A percentile compares a stretch with the other conserved stretches of the same genome.
Conservation (phyloP, 2,329 filamentous ascomycete species). For the Daldinia sp. region DNA sequence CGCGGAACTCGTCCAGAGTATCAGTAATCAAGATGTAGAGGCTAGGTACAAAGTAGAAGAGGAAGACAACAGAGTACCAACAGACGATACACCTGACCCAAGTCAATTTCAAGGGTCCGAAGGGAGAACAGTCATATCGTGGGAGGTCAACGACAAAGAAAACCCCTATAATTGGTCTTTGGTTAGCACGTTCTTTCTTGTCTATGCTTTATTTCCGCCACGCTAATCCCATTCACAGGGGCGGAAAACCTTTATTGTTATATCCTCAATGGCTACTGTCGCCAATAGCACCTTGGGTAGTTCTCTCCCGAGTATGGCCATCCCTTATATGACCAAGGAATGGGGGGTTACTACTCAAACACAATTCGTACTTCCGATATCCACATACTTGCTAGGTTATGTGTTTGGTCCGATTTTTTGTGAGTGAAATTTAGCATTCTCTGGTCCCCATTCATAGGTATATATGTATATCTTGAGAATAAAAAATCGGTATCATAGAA, state of each 20-base stretch:
- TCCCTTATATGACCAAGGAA: slow-evolving; percentile 63
- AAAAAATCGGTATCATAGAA: not conserved
- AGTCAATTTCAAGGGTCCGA: slow-evolving; percentile 31
- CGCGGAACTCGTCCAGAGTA: slow-evolving; percentile 39
- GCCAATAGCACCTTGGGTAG: slow-evolving; percentile 74
- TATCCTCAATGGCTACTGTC: slow-evolving; percentile 65
- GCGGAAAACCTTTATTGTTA: slow-evolving; percentile 63
- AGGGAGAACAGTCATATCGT: slow-evolving; percentile 52
- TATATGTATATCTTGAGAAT: slow-evolving; percentile 43
- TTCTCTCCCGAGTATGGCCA: slow-evolving; percentile 69
- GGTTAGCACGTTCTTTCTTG: slow-evolving; percentile 40
- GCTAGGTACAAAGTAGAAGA: slow-evolving; percentile 53
- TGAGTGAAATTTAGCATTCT: slow-evolving; percentile 23
- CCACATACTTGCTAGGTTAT: slow-evolving; percentile 63
- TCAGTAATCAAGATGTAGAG: slow-evolving; percentile 54
- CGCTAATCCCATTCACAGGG: slow-evolving; percentile 46
- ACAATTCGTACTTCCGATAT: slow-evolving; percentile 65
- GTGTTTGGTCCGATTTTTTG: slow-evolving; percentile 57
- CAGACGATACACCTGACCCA: slow-evolving; percentile 18
- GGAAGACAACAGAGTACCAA: slow-evolving; percentile 47
- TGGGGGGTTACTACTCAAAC: slow-evolving; percentile 61
- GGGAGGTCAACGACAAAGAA: slow-evolving; percentile 58
- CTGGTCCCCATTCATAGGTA: slow-evolving; percentile 21
- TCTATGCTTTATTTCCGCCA: not conserved
- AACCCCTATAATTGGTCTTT: slow-evolving; percentile 63